Evolutionary conservation across 1,284 basidiomycete species (phyloP), one percentile per base, ranked within the genome.

Genomic region (Violaceomyces palustris): DNA sequence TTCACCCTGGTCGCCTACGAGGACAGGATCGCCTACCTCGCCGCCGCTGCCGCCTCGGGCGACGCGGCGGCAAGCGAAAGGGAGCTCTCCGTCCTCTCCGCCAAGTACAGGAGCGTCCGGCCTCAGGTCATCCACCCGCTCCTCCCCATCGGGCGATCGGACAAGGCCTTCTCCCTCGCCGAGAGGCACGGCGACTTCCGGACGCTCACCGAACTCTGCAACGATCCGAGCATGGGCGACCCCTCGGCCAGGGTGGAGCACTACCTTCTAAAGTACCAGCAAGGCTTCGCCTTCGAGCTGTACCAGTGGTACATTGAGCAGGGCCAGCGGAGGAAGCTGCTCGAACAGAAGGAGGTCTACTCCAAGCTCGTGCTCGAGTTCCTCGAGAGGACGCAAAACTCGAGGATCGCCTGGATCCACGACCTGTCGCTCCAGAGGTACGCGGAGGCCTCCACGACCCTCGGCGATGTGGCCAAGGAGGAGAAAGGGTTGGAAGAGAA

Each of bases 171-270:
- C 72, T 73, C 77, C 6, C 80, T 94, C 1, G 89, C 90, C 2
- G 88, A 93, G 64, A 79, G 85, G 55, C 90, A 91, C 70, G 79
- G 79, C 19, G 90, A 94, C 72, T 94, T 87, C 76, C 77, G 80
- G 11, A 87, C 82, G 27, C 79, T 96, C 8, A 88, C 86, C 17
- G 81, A 84, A 31, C 79, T 96, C 4, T 90, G 87, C 73, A 82
- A 88, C 69, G 80, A 81, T 67, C 45, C 71, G 50, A 11, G 21
- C 4, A 68, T 31, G 55, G 69, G 8, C 32, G 61, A 50, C 10
- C 73, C 23, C 22, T 40, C 60, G 1, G 65, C 66, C 1, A 61
- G 73, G 17, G 59, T 77, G 10, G 73, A 85, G 61, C 72, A 74
- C 3, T 97, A 93, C 73, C 82, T 96, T 42, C 81, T 86, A 38